These are phyloP conservation scores for Botryotinia calthae DNA, from an alignment of 2,329 filamentous ascomycete genomes.

Conservation along the genomic window DNA sequence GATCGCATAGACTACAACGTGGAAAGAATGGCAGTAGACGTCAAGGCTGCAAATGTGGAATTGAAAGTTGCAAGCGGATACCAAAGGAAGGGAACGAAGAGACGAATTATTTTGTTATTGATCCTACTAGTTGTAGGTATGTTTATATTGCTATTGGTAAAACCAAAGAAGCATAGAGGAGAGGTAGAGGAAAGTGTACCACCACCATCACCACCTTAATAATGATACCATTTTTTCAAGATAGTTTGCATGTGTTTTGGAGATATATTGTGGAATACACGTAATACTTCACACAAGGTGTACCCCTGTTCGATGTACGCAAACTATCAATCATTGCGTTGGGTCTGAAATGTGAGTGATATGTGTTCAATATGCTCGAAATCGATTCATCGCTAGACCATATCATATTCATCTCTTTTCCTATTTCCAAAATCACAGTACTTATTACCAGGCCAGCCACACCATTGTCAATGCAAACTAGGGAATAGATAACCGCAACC, in stretches of 20 bases:
- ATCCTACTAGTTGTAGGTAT: slow-evolving; percentile 79
- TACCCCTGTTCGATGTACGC: too few species aligned
- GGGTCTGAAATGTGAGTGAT: neutral
- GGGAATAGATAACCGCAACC: neutral
- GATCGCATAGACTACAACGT: slow-evolving; percentile 98
- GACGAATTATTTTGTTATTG: slow-evolving; percentile 89
- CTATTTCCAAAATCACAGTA: neutral
- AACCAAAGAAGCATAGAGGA: slow-evolving; percentile 43
- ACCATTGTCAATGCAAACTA: neutral
- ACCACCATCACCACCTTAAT: slow-evolving; percentile 28
- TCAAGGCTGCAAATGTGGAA: slow-evolving; percentile 91
- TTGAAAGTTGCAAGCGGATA: slow-evolving; percentile 85
- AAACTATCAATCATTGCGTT: neutral
- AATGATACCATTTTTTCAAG: neutral
- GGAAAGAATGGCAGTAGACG: slow-evolving; percentile 88
- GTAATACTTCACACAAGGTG: neutral
- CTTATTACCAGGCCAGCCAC: neutral
- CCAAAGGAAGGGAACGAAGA: slow-evolving; percentile 82
- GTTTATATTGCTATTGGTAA: slow-evolving; percentile 79
- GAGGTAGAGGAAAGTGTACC: slow-evolving; percentile 31
- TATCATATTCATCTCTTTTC: too few species aligned
- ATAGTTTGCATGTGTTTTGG: neutral
- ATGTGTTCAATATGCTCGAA: neutral
- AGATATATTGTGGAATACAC: neutral
- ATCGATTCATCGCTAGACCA: neutral